phyloP scores from a whole-genome alignment of 495 filamentous ascomycete species.

The Penicillium maclennaniae region DNA sequence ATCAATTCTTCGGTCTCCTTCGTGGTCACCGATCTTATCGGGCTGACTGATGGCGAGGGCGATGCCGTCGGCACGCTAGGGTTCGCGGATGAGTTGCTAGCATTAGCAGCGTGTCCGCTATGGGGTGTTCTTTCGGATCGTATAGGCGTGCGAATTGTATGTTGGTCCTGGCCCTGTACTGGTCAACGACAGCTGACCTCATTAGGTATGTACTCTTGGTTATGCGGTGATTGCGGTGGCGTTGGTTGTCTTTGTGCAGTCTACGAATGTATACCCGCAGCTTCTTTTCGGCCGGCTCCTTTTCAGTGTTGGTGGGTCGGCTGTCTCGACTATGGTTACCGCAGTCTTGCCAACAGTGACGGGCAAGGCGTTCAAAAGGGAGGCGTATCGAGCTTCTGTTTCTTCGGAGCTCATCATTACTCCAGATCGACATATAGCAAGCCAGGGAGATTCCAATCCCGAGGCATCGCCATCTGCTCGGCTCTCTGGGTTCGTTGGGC shows the following conservation, averaged over 20 bases:
- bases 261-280: conserved; percentile 83
- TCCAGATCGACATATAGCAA: conserved; percentile 35
- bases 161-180: conserved; percentile 5
- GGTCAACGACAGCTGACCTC: conserved; percentile 1
- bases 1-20: conserved; percentile 92
- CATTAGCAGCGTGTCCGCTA: conserved; percentile 80
- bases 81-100: conserved; percentile 92
- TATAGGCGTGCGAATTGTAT: conserved; percentile 71
- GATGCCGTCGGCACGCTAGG: conserved; percentile 91
- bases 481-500: conserved; percentile 83
- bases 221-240: conserved; percentile 75
- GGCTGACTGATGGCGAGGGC: conserved; percentile 69
- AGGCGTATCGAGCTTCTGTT: conserved; percentile 39
- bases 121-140: conserved; percentile 93
- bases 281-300: conserved; percentile 79
- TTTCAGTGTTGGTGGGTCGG: conserved; percentile 87
- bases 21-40: conserved; percentile 87
- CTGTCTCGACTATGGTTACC: conserved; percentile 96
- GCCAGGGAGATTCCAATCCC: conserved; percentile 5
- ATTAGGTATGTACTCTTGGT: conserved; percentile 68
- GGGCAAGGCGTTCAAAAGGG: conserved; percentile 27
- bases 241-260: conserved; percentile 78
- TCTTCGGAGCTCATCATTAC: conserved; percentile 64
- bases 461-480: conserved; percentile 47
- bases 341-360: conserved; percentile 88